A percentile compares a stretch with the other conserved stretches of the same genome.
Conservation (phyloP, 1,284 basidiomycete genomes). For the Sporisorium exsertum region DNA sequence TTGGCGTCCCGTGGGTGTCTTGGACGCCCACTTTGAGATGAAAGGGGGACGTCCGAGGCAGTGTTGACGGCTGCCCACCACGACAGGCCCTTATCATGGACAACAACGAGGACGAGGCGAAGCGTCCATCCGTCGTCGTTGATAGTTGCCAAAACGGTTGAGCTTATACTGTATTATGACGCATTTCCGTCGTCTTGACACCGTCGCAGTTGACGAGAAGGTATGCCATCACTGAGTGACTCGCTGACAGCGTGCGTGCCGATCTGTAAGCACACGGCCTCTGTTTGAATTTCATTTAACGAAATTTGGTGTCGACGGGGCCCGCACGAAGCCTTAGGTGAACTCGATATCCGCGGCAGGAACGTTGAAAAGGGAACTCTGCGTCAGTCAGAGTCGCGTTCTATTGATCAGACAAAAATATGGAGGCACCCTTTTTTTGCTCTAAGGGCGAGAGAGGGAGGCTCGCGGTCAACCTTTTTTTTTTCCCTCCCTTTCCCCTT, state of each 20-base stretch:
- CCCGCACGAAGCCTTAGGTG: background rate
- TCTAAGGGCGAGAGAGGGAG: background rate
- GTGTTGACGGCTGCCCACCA: no score
- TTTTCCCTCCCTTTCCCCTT: background rate
- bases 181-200: background rate
- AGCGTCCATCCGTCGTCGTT: no score
- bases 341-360: no score
- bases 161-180: background rate
- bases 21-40: no score
- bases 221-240: background rate
- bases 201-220: no score
- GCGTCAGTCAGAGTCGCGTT: background rate
- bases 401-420: background rate
- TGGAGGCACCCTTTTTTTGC: no score
- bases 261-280: background rate
- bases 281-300: background rate
- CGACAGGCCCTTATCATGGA: no score
- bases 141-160: background rate
- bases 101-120: no score
- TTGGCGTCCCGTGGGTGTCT: background rate
- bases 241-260: background rate
- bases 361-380: no score
- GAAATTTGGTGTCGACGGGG: background rate
- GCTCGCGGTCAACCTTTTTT: background rate
- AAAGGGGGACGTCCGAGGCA: no score